Conservation (phyloP, 768 basidiomycete genomes). For the Saitozyma sp. region DNA sequence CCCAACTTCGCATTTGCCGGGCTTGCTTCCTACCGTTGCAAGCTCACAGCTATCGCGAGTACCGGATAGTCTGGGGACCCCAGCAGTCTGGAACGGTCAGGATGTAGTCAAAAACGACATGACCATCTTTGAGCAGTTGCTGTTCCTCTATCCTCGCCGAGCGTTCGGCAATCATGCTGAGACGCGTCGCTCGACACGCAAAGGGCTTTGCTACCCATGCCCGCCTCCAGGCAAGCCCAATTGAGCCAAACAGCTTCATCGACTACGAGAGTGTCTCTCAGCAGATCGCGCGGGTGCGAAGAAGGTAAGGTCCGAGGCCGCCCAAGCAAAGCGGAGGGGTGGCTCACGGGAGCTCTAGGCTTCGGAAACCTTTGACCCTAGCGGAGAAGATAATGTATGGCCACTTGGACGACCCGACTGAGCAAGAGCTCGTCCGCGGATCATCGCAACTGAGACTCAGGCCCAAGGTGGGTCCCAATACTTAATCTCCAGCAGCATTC, state of each 20-base stretch:
- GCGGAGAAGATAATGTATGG: constrained; percentile 94
- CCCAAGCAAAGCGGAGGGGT: neutral
- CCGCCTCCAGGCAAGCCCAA: constrained; percentile 23
- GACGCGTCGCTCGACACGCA: no score
- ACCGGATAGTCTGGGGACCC: no score
- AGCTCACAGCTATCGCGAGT: no score
- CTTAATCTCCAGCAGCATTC: no score
- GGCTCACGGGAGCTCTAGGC: neutral
- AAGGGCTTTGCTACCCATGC: constrained; percentile 3
- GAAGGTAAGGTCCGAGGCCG: constrained; percentile 72
- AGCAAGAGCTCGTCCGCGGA: constrained; percentile 72
- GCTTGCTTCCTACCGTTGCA: no score
- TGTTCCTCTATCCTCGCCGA: no score
- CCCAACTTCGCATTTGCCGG: no score
- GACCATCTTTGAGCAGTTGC: no score
- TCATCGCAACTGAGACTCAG: constrained; percentile 90
- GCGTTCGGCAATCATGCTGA: no score
- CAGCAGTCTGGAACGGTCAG: no score
- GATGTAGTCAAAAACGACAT: no score
- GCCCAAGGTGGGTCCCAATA: constrained; percentile 90
- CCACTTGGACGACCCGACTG: constrained; percentile 85
- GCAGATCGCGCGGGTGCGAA: constrained; percentile 79
- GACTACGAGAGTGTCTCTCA: constrained; percentile 76
- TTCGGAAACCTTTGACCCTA: constrained; percentile 61
- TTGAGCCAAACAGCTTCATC: constrained; percentile 45